Conservation (phyloP, 2,329 filamentous ascomycete species). For the Claviceps paspali region DNA sequence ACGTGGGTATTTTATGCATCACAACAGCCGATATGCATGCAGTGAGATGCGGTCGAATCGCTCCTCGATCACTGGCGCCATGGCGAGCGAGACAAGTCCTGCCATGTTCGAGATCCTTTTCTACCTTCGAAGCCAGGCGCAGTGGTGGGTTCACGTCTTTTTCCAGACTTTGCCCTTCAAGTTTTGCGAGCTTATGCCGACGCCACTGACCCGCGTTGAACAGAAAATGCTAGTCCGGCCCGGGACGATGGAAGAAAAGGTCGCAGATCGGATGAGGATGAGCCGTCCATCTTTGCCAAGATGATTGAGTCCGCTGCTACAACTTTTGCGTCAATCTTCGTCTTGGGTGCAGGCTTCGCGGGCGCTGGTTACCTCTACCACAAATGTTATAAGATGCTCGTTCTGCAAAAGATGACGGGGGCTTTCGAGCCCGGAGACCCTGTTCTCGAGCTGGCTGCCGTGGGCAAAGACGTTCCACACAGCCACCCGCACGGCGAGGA, state of each 20-base stretch:
- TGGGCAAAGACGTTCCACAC: slow-evolving; percentile 39
- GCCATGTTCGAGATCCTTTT: slow-evolving; percentile 1
- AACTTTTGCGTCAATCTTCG: slow-evolving; percentile 57
- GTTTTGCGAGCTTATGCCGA: no score
- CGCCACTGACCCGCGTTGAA: not conserved
- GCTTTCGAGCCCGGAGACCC: slow-evolving; percentile 89
- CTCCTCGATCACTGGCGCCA: not conserved
- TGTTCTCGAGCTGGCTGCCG: slow-evolving; percentile 64
- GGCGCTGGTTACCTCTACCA: slow-evolving; percentile 65
- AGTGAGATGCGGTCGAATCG: slow-evolving; percentile 1
- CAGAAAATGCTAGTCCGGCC: not conserved
- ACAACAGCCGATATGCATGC: slow-evolving; percentile 2
- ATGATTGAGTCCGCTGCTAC: slow-evolving; percentile 64
- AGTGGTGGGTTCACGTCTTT: slow-evolving; percentile 1
- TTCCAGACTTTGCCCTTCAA: no score
- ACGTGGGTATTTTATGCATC: no score
- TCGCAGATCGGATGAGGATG: slow-evolving; percentile 12
- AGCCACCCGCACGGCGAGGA: slow-evolving; percentile 23
- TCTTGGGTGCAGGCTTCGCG: slow-evolving; percentile 50
- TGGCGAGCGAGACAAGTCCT: not conserved
- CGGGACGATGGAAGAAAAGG: not conserved
- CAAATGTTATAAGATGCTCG: slow-evolving; percentile 73
- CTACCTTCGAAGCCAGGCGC: not conserved
- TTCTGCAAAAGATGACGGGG: slow-evolving; percentile 82
- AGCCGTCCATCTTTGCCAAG: slow-evolving; percentile 33